A percentile compares a stretch with the other conserved stretches of the same genome.
These are phyloP conservation scores for Auricularia sp. DNA, from an alignment of 768 basidiomycete genomes.

Conservation along the genomic window DNA sequence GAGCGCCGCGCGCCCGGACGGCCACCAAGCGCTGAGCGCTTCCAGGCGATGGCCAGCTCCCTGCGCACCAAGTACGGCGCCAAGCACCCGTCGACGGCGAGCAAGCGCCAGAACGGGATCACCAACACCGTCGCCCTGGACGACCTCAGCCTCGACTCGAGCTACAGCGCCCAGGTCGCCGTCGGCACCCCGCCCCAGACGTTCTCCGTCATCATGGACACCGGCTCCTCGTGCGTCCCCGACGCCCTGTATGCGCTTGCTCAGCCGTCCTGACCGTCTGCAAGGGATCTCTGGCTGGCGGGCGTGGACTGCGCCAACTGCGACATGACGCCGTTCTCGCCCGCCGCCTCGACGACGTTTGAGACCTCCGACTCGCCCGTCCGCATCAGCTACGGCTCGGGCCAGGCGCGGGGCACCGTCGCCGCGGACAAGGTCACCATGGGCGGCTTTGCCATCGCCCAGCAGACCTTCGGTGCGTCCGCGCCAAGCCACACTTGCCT, in stretches of 20 bases:
- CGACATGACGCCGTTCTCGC: background rate
- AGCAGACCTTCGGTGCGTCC: constrained; percentile 44
- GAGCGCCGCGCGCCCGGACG: background rate
- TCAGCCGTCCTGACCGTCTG: background rate
- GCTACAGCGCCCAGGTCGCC: background rate
- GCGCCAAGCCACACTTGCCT: constrained; percentile 8
- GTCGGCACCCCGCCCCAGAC: background rate
- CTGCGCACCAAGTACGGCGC: background rate
- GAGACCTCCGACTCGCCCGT: background rate
- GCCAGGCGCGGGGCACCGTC: constrained; percentile 46
- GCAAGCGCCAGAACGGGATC: background rate
- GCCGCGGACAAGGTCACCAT: constrained; percentile 55
- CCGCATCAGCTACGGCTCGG: constrained; percentile 59
- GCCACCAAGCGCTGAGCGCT: background rate
- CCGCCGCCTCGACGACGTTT: background rate
- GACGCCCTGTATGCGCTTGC: background rate
- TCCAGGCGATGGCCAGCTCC: background rate
- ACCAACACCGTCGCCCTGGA: background rate
- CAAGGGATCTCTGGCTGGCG: background rate
- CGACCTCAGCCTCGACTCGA: background rate
- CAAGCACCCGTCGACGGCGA: background rate
- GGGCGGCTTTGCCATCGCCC: constrained; percentile 47
- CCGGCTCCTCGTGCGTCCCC: background rate
- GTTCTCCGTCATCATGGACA: background rate
- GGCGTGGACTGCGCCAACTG: background rate